phyloP scores from a whole-genome alignment of 805 yeast genomes.

The Candida lessepsii region DNA sequence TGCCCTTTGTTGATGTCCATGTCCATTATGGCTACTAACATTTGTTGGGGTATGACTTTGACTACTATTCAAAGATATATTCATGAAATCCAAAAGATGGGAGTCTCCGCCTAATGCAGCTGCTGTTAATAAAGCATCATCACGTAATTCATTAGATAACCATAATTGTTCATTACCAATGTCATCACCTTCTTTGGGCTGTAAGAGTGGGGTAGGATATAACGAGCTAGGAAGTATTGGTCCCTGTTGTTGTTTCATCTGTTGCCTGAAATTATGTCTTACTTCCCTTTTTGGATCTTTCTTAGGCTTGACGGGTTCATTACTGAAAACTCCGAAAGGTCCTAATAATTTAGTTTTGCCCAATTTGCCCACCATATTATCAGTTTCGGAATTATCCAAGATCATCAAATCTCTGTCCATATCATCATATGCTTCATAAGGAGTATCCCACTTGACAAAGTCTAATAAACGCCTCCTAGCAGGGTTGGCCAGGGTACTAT shows the following conservation, averaged over 20 bases:
- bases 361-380: conserved; percentile 30
- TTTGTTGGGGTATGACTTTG: conserved; percentile 5
- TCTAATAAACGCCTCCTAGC: conserved; percentile 66
- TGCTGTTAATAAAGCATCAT: conserved; percentile 71
- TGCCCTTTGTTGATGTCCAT: neutral
- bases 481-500: conserved; percentile 42
- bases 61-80: conserved; percentile 13
- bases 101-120: conserved; percentile 65
- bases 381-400: conserved; percentile 48
- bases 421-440: conserved; percentile 74
- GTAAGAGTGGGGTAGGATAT: conserved; percentile 9
- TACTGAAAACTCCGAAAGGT: conserved; percentile 77
- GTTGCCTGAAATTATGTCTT: conserved; percentile 1
- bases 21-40: conserved; percentile 8
- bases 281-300: conserved; percentile 18
- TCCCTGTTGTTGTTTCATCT: neutral
- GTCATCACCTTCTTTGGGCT: conserved; percentile 12
- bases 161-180: conserved; percentile 30
- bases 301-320: neutral
- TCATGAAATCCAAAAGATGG: conserved; percentile 55
- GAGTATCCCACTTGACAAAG: conserved; percentile 68
- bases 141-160: conserved; percentile 68
- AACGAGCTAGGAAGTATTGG: conserved; percentile 6
- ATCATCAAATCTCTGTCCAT: conserved; percentile 68
- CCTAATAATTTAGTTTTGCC: conserved; percentile 59